Evolutionary conservation across 345 rosid genomes (phyloP).

Genomic region (Toxicodendron radicans): DNA sequence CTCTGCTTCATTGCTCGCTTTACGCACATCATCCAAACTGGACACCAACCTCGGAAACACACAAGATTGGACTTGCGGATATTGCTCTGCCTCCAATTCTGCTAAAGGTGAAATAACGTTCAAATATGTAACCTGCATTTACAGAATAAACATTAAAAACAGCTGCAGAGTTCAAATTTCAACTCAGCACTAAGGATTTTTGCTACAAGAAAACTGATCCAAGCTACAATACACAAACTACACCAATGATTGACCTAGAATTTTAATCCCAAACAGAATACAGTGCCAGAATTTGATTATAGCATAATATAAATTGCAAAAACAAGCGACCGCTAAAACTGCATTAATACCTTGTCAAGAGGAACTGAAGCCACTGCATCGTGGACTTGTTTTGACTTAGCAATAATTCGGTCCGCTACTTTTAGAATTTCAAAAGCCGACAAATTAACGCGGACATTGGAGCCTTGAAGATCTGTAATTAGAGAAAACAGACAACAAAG

Average conservation of each 20-base stretch:
- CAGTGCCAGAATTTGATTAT: neutral
- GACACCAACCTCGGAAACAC: slow-evolving; percentile 72
- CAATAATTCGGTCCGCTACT: slow-evolving; percentile 58
- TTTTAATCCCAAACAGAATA: neutral
- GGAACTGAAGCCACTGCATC: slow-evolving; percentile 77
- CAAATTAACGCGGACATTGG: slow-evolving; percentile 57
- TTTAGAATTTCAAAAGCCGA: slow-evolving; percentile 73
- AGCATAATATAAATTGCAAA: neutral
- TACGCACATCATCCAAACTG: slow-evolving; percentile 53
- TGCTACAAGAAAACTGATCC: neutral
- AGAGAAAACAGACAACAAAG: neutral
- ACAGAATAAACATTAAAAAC: neutral
- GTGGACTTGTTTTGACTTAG: slow-evolving; percentile 69
- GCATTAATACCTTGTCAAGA: slow-evolving; percentile 58
- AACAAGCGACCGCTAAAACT: neutral
- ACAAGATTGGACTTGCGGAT: slow-evolving; percentile 74
- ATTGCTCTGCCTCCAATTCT: slow-evolving; percentile 72
- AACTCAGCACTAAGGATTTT: neutral
- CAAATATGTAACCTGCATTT: slow-evolving; percentile 66
- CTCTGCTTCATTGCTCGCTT: slow-evolving; percentile 85
- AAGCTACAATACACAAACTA: neutral
- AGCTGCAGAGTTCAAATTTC: neutral
- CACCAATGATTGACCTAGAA: neutral
- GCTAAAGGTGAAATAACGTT: slow-evolving; percentile 73
- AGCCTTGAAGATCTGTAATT: slow-evolving; percentile 68